phyloP scores from a whole-genome alignment of 2,329 filamentous ascomycete genomes.

The Falciphora oryzae region DNA sequence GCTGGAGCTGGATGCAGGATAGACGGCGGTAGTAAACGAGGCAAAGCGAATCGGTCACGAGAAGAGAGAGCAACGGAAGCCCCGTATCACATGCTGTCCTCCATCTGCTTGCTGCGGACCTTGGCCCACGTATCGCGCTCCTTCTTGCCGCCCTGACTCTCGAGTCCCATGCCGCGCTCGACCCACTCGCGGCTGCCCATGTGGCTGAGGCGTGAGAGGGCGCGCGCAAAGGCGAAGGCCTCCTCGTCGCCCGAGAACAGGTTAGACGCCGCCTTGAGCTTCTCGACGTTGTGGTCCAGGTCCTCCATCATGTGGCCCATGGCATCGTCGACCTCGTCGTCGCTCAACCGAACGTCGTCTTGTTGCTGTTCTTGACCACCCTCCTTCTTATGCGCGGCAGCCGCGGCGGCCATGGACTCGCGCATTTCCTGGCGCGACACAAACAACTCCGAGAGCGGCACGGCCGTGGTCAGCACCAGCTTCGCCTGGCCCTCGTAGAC shows the following conservation, averaged over 20 bases:
- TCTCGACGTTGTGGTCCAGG: conserved; percentile 74
- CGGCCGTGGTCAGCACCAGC: conserved; percentile 84
- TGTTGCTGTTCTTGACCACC: conserved; percentile 26
- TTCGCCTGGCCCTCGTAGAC: conserved; percentile 93
- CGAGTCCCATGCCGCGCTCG: conserved; percentile 68
- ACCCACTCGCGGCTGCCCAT: conserved; percentile 97
- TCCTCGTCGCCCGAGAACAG: conserved; percentile 95
- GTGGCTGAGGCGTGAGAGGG: conserved; percentile 75
- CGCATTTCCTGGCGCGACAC: conserved; percentile 66
- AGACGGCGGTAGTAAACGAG: too few relatives aligned
- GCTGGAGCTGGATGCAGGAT: too few relatives aligned
- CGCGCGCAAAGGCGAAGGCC: conserved; percentile 89
- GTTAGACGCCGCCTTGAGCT: conserved; percentile 70
- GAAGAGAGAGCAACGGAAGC: neutral
- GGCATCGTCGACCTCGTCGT: conserved; percentile 52
- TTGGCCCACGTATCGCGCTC: conserved; percentile 62
- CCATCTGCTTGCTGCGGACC: conserved; percentile 61
- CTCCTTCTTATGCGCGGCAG: conserved; percentile 23
- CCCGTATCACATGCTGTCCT: conserved; percentile 53
- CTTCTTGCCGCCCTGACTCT: conserved; percentile 56
- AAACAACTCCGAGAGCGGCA: conserved; percentile 81
- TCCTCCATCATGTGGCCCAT: conserved; percentile 85
- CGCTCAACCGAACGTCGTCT: neutral
- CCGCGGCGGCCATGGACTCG: conserved; percentile 46
- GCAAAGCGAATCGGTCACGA: neutral